Conservation (phyloP, 805 yeast genomes). For the Naumovozyma castellii region DNA sequence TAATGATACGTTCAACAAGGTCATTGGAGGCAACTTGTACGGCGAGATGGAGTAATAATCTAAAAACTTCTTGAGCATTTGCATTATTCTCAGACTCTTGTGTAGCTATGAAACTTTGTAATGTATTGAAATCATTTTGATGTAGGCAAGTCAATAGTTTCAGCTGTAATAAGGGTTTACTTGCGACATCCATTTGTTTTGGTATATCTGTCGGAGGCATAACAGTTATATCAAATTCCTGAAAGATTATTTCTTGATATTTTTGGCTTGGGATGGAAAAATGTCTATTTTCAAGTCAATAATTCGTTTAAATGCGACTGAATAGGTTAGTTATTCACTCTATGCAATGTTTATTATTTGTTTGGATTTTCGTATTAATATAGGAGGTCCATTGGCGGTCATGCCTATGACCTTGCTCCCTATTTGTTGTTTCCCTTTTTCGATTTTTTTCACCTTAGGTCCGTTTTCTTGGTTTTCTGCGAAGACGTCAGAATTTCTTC, state of each 20-base stretch:
- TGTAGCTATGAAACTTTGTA: slow-evolving; percentile 11
- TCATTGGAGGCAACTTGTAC: slow-evolving; percentile 77
- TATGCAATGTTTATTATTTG: too few species aligned
- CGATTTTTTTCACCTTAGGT: too few species aligned
- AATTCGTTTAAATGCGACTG: too few species aligned
- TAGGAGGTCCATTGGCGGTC: too few species aligned
- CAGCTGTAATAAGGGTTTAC: slow-evolving; percentile 45
- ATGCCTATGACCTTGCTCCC: not conserved
- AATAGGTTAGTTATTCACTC: too few species aligned
- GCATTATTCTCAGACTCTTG: slow-evolving; percentile 21
- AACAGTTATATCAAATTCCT: too few species aligned
- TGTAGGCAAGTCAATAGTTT: slow-evolving; percentile 55
- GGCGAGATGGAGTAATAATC: slow-evolving; percentile 58
- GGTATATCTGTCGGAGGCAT: too few species aligned
- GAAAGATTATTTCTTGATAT: too few species aligned
- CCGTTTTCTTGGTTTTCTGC: not conserved
- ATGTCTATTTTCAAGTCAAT: too few species aligned
- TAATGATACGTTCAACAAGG: slow-evolving; percentile 40
- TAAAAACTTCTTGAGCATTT: slow-evolving; percentile 34
- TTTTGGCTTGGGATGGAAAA: too few species aligned
- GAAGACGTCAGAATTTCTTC: too few species aligned
- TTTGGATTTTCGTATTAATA: too few species aligned
- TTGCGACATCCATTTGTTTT: slow-evolving; percentile 2
- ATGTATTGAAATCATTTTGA: slow-evolving; percentile 18
- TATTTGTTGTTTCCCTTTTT: not conserved